phyloP scores from a whole-genome alignment of 495 filamentous ascomycete species.

The Hypoxylon crocopeplum region DNA sequence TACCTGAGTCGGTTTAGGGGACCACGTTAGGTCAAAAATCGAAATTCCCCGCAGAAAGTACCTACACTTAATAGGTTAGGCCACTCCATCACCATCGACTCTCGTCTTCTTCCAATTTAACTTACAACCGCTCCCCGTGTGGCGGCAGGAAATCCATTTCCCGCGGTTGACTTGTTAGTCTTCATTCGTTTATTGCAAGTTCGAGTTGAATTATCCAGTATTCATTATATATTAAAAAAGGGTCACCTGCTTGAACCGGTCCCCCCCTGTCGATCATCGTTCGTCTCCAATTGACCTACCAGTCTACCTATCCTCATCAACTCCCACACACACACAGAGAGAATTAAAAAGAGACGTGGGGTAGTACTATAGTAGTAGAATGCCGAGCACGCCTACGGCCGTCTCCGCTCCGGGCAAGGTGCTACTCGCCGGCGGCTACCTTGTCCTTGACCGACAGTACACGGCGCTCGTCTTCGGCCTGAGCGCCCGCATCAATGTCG shows the following conservation, averaged over 20 bases:
- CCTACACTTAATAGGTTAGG: not conserved
- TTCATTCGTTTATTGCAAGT: not conserved
- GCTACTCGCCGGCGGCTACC: slow-evolving; percentile 90
- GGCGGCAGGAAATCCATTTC: not conserved
- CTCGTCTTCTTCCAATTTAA: not conserved
- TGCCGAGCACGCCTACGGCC: slow-evolving; percentile 52
- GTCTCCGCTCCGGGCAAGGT: slow-evolving; percentile 97
- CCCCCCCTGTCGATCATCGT: slow-evolving; percentile 18
- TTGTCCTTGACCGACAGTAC: slow-evolving; percentile 88
- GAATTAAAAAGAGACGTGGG: slow-evolving; percentile 8
- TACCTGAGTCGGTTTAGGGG: not conserved
- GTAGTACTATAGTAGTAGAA: slow-evolving; percentile 19
- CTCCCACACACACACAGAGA: not conserved
- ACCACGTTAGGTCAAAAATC: not conserved
- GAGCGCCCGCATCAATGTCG: slow-evolving; percentile 88
- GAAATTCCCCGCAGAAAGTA: not conserved
- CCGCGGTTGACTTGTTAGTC: not conserved
- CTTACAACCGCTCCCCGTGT: not conserved
- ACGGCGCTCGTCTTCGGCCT: slow-evolving; percentile 93
- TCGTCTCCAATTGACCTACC: slow-evolving; percentile 21
- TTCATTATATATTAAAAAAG: not conserved
- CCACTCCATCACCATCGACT: too few species aligned
- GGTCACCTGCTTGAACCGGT: too few species aligned
- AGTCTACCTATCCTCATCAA: not conserved
- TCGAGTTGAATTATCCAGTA: not conserved